phyloP scores from a whole-genome alignment of 1,284 basidiomycete genomes.

The Inonotus hispidus region DNA sequence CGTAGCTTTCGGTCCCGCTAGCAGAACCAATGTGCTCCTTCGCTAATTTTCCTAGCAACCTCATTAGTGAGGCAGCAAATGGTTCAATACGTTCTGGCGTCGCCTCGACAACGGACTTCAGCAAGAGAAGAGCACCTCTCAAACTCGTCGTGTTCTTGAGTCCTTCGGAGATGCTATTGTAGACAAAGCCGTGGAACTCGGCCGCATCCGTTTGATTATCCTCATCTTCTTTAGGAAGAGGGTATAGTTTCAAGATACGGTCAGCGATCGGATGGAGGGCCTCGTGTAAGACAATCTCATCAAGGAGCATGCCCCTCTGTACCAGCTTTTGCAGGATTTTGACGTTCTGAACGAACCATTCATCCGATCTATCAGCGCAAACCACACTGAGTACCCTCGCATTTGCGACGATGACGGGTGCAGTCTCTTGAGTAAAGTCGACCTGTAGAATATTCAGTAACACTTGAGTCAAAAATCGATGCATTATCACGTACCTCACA shows the following conservation, averaged over 20 bases:
- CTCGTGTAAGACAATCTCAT: constrained; percentile 75
- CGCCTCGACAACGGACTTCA: constrained; percentile 84
- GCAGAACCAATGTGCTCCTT: constrained; percentile 81
- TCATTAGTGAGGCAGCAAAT: constrained; percentile 75
- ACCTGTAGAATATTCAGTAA: constrained; percentile 38
- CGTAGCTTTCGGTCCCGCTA: constrained; percentile 42
- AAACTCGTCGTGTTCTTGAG: constrained; percentile 68
- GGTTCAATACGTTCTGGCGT: constrained; percentile 83
- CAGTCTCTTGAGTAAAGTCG: constrained; percentile 68
- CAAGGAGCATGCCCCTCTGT: constrained; percentile 80
- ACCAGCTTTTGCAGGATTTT: constrained; percentile 83
- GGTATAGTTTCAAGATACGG: constrained; percentile 79
- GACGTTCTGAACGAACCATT: constrained; percentile 80
- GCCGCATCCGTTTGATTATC: constrained; percentile 60
- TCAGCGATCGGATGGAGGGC: constrained; percentile 83
- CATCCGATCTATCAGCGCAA: constrained; percentile 75
- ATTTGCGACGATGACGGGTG: constrained; percentile 74
- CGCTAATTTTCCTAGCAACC: constrained; percentile 79
- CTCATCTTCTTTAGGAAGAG: constrained; percentile 77
- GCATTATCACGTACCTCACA: constrained; percentile 51
- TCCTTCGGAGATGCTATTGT: constrained; percentile 77
- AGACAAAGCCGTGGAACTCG: constrained; percentile 77
- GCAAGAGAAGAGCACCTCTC: constrained; percentile 80
- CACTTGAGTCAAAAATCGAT: constrained; percentile 15
- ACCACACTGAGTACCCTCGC: constrained; percentile 91